These are phyloP conservation scores for Aspergillus sclerotialis DNA, from an alignment of 2,329 filamentous ascomycete genomes.

Conservation along the genomic window DNA sequence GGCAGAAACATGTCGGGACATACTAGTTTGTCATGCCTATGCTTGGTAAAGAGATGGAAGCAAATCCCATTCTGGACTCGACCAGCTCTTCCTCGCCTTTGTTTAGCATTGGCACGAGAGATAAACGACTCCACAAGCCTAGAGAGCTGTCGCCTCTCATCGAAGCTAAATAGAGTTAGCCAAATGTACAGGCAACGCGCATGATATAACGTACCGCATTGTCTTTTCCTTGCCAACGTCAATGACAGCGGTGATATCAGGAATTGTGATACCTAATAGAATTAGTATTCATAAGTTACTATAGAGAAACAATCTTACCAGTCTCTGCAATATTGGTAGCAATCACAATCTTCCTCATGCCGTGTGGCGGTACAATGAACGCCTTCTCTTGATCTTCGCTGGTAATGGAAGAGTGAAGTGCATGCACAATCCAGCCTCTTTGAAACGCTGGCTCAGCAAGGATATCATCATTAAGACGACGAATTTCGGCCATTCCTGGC, in stretches of 20 bases:
- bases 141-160: conserved; percentile 86
- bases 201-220: conserved; percentile 51
- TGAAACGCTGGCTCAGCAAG: conserved; percentile 68
- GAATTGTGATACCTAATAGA: conserved; percentile 69
- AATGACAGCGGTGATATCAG: conserved; percentile 93
- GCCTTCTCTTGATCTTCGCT: conserved; percentile 94
- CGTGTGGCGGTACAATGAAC: conserved; percentile 75
- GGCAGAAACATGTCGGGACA: conserved; percentile 3
- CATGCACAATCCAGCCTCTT: conserved; percentile 75
- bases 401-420: conserved; percentile 88
- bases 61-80: conserved; percentile 93
- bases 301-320: conserved; percentile 40
- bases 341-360: conserved; percentile 84
- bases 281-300: conserved; percentile 3
- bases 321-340: conserved; percentile 98
- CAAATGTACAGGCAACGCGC: conserved; percentile 1
- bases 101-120: conserved; percentile 89
- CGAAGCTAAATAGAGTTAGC: conserved; percentile 54
- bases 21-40: conserved; percentile 68
- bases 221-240: conserved; percentile 96
- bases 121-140: conserved; percentile 91
- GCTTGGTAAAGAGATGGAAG: conserved; percentile 90
- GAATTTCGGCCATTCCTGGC: conserved; percentile 88
- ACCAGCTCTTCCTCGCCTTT: conserved; percentile 85
- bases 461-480: conserved; percentile 79